phyloP scores from a whole-genome alignment of 305 asterid species.

The Ajuga reptans region DNA sequence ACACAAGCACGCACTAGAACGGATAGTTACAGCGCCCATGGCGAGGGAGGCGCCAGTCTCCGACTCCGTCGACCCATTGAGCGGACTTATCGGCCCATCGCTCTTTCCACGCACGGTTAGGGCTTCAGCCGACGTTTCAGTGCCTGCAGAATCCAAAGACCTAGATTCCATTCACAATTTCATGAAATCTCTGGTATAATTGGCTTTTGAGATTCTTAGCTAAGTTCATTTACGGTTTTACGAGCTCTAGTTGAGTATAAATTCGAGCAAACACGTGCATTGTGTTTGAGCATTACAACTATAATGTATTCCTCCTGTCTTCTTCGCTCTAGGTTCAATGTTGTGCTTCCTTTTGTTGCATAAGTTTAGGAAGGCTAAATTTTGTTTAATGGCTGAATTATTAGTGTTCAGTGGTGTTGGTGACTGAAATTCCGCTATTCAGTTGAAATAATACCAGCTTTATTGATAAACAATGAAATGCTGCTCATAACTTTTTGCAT shows the following conservation, averaged over 20 bases:
- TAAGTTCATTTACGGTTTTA: background rate
- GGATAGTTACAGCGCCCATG: constrained; percentile 29
- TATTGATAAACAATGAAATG: background rate
- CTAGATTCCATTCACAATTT: constrained; percentile 52
- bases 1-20: constrained; percentile 14
- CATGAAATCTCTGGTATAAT: constrained; percentile 60
- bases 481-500: background rate
- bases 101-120: constrained; percentile 53
- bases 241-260: constrained; percentile 14
- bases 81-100: constrained; percentile 38
- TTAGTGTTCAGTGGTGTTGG: background rate
- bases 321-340: background rate
- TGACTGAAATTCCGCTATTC: background rate
- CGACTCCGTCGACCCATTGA: constrained; percentile 46
- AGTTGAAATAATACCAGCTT: background rate
- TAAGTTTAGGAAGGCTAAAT: background rate
- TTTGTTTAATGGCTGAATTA: background rate
- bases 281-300: background rate
- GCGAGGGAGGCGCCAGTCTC: constrained; percentile 23
- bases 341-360: background rate
- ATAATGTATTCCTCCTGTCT: background rate
- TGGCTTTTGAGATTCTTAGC: background rate
- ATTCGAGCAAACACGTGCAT: background rate
- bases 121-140: constrained; percentile 33
- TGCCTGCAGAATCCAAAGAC: constrained; percentile 36